These are phyloP conservation scores for Funneliformis mosseae DNA, from an alignment of 192 early-diverging fungal species.

Conservation along the genomic window DNA sequence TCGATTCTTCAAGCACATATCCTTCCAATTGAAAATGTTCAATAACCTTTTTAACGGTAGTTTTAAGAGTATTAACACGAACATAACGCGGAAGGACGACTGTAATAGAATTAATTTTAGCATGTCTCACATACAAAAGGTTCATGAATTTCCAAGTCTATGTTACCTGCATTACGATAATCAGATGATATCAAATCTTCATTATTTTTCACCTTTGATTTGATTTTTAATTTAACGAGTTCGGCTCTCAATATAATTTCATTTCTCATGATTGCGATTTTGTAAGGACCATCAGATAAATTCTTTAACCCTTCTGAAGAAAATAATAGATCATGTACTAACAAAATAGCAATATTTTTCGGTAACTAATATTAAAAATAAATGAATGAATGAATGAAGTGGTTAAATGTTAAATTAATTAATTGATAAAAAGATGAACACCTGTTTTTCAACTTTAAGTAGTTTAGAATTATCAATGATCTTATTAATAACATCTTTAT, in stretches of 20 bases:
- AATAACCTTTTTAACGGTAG: conserved; percentile 70
- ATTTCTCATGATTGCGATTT: conserved; percentile 67
- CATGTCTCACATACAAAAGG: not conserved
- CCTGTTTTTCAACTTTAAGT: conserved; percentile 52
- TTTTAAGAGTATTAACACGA: conserved; percentile 82
- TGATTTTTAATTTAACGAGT: conserved; percentile 78
- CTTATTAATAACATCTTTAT: conserved; percentile 51
- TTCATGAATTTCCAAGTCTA: not conserved
- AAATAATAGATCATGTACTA: conserved; percentile 90
- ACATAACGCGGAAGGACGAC: conserved; percentile 82
- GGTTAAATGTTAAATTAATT: too few relatives aligned
- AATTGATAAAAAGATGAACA: conserved; percentile 29
- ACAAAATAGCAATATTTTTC: conserved; percentile 55
- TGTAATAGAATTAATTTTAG: not conserved
- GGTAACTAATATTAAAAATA: not conserved
- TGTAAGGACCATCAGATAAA: conserved; percentile 59
- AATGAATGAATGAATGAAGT: not conserved
- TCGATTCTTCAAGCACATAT: conserved; percentile 51
- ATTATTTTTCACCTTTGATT: conserved; percentile 63
- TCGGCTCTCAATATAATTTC: conserved; percentile 70
- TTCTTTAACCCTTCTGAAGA: conserved; percentile 70
- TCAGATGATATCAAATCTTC: conserved; percentile 69
- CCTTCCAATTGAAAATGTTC: conserved; percentile 60
- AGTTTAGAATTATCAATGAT: conserved; percentile 56
- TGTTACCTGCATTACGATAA: conserved; percentile 50